Conservation (phyloP, 78 protist species). For the Guillardia theta region DNA sequence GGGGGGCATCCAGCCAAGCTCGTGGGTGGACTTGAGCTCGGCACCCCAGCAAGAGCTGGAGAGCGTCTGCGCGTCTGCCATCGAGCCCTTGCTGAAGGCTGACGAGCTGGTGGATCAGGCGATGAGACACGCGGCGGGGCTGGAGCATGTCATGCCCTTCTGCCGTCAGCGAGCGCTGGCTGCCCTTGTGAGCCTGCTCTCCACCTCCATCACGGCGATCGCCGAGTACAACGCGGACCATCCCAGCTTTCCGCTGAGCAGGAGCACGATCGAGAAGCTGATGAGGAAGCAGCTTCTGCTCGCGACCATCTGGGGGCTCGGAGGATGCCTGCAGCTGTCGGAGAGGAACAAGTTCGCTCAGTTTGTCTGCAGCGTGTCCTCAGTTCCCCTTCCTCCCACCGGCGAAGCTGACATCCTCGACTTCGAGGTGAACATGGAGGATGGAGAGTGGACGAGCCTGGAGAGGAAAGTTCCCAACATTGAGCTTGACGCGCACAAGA, state of each 20-base stretch:
- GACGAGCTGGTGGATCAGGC: constrained; percentile 66
- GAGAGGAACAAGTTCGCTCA: constrained; percentile 69
- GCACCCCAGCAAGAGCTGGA: too few relatives aligned
- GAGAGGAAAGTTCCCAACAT: constrained; percentile 19
- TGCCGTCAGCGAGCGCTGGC: constrained; percentile 56
- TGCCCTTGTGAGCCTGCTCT: constrained; percentile 75
- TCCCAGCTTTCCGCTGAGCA: constrained; percentile 73
- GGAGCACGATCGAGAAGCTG: constrained; percentile 67
- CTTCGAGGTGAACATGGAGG: constrained; percentile 69
- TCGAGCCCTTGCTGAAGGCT: constrained; percentile 54
- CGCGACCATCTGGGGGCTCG: constrained; percentile 89
- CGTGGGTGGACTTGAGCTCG: too few relatives aligned
- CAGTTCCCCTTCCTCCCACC: constrained; percentile 33
- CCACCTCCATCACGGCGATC: constrained; percentile 57
- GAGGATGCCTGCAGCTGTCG: constrained; percentile 69
- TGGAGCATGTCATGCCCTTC: neutral
- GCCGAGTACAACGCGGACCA: constrained; percentile 77
- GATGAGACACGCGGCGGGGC: constrained; percentile 61
- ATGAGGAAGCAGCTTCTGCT: constrained; percentile 78
- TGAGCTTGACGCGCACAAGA: constrained; percentile 41
- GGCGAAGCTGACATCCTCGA: constrained; percentile 77
- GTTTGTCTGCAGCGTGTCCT: constrained; percentile 28
- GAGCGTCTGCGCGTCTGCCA: constrained; percentile 50
- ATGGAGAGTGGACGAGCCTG: constrained; percentile 88
- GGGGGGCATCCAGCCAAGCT: neutral